Evolutionary conservation across 2,329 filamentous ascomycete species (phyloP).

Genomic region (Fusarium sp.): DNA sequence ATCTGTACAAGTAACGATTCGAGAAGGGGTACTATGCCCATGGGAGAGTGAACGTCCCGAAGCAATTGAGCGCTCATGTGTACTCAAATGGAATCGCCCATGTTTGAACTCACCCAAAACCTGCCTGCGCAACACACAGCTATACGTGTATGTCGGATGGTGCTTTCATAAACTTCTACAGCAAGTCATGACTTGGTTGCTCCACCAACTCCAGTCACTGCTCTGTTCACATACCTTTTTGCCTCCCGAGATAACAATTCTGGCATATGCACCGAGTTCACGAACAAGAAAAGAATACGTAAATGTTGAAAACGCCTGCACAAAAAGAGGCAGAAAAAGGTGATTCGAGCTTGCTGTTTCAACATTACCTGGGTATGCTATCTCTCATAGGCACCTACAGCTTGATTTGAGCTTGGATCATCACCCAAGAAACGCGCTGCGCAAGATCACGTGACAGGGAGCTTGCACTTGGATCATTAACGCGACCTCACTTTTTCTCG

Average conservation of each 20-base stretch:
- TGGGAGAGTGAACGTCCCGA: background rate
- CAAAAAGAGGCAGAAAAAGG: background rate
- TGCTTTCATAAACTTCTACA: background rate
- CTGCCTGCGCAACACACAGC: background rate
- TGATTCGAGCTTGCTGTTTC: background rate
- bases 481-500: conserved; percentile 57
- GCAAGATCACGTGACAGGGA: conserved; percentile 51
- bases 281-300: background rate
- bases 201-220: conserved; percentile 31
- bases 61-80: background rate
- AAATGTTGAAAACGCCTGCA: background rate
- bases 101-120: background rate
- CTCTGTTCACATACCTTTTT: conserved; percentile 2
- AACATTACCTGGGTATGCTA: background rate
- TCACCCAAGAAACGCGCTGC: conserved; percentile 41
- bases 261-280: background rate
- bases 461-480: conserved; percentile 51
- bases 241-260: background rate
- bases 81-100: background rate
- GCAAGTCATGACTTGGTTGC: conserved; percentile 17
- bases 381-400: background rate
- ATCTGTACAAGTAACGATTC: background rate
- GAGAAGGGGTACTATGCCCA: background rate
- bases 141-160: background rate
- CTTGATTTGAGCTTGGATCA: conserved; percentile 37